phyloP scores from a whole-genome alignment of 305 asterid species.

The Petunia hybrid region DNA sequence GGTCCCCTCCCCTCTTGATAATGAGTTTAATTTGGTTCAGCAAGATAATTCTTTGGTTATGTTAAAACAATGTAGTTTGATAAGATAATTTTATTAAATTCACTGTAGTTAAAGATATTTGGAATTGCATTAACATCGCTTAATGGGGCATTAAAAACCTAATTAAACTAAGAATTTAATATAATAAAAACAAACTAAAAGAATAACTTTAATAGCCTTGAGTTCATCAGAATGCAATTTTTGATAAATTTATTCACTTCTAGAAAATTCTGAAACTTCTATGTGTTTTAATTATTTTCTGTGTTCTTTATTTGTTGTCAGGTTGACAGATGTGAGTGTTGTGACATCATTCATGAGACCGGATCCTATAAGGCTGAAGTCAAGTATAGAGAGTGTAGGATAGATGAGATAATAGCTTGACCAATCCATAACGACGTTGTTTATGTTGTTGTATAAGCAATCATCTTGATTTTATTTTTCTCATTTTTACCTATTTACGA shows the following conservation, averaged over 20 bases:
- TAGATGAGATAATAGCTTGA: slow-evolving; percentile 63
- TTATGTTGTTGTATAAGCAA: background rate
- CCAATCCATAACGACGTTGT: background rate
- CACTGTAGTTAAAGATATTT: background rate
- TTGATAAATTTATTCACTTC: background rate
- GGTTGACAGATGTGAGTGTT: slow-evolving; percentile 76
- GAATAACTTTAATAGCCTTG: too few species aligned
- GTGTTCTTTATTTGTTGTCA: slow-evolving; percentile 22
- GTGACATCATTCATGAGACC: slow-evolving; percentile 52
- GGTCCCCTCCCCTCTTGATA: background rate
- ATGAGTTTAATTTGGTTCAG: background rate
- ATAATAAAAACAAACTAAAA: too few species aligned
- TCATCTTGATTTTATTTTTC: background rate
- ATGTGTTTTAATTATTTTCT: background rate
- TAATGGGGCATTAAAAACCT: background rate
- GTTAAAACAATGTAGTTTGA: background rate
- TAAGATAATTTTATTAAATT: background rate
- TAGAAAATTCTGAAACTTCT: background rate
- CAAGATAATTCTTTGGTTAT: background rate
- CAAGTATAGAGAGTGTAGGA: slow-evolving; percentile 60
- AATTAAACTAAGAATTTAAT: background rate
- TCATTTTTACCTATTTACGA: background rate
- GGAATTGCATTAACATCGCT: background rate
- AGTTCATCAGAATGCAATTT: too few species aligned
- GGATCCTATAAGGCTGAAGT: slow-evolving; percentile 49